These are phyloP conservation scores for Xylariaceae sp. DNA, from an alignment of 2,329 filamentous ascomycete genomes.

Conservation along the genomic window DNA sequence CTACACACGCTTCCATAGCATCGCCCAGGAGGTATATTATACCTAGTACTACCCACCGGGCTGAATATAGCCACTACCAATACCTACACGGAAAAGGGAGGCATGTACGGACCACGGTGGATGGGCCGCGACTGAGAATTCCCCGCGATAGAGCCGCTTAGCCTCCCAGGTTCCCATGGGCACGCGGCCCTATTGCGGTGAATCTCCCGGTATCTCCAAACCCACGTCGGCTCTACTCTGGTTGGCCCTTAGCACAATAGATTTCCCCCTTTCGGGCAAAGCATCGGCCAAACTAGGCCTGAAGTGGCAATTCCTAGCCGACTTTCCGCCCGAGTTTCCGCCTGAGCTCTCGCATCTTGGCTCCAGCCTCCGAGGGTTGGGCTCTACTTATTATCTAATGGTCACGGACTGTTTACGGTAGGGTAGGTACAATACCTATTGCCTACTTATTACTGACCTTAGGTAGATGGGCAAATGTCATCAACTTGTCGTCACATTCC, in stretches of 20 bases:
- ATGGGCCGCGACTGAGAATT: conserved; percentile 17
- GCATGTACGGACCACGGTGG: background rate
- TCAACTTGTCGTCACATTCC: too few relatives aligned
- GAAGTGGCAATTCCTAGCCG: conserved; percentile 6
- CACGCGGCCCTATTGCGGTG: conserved; percentile 29
- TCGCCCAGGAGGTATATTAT: background rate
- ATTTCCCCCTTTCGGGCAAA: conserved; percentile 16
- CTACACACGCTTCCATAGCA: background rate
- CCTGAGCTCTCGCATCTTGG: background rate
- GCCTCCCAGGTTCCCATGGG: conserved; percentile 28
- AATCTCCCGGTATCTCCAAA: conserved; percentile 20
- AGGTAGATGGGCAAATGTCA: too few relatives aligned
- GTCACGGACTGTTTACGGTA: too few relatives aligned
- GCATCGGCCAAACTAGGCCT: conserved; percentile 5
- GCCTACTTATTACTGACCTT: too few relatives aligned
- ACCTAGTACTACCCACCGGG: background rate
- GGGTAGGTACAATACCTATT: too few relatives aligned
- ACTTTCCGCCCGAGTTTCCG: background rate
- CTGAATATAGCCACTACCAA: background rate
- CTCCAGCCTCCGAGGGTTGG: background rate
- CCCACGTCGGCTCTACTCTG: conserved; percentile 13
- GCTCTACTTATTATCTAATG: too few relatives aligned
- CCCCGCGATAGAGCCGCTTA: conserved; percentile 31
- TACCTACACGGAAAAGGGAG: too few relatives aligned
- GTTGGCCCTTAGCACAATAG: conserved; percentile 15